Evolutionary conservation across 805 yeast genomes (phyloP), one percentile per base, ranked within the genome.

Genomic region (Blastobotrys mokoenaii): DNA sequence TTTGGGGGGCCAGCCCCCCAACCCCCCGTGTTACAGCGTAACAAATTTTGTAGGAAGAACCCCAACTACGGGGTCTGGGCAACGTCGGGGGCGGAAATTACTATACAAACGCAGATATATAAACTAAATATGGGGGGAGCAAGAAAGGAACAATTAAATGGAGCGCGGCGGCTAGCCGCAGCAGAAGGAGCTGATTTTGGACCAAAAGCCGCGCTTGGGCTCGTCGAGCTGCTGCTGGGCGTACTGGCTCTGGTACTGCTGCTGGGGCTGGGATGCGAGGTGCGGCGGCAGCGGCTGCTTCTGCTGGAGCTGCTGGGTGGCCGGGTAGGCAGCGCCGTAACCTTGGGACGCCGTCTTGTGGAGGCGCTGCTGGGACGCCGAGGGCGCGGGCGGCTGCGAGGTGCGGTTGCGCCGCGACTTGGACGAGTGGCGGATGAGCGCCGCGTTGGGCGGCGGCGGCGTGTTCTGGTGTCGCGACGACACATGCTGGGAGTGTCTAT

Each of bases 381-480:
- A 43, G 37, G 49, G 34, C 46, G 49, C 42, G 51, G 55, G 41
- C 41, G 51, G 41, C 42, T 53, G 47, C 47, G 51, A 45, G 45
- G 53, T 48, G 32, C 58, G 47, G 40, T 46, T 52, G 10, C 65
- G 55, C 36, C 66, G 45, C 47, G 59, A 49, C 51, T 58, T 59
- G 53, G 61, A 53, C 40, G 60, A 55, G 49, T 62, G 61, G 30
- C 68, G 55, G 47, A 54, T 53, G 54, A 62, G 50, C 9, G 62
- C 65, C 5, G 66, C 60, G 33, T 54, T 52, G 17, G 67, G 65
- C 20, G 66, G 61, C 14, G 64, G 57, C 11, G 63, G 63, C 44
- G 52, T 58, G 20, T 51, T 52, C 20, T 52, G 53, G 40, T 73
- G 72, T 40, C 66, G 62, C 20, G 63, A 60, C 14, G 62, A 52